phyloP scores from a whole-genome alignment of 2,329 filamentous ascomycete genomes.

The Purpureocillium takamizusanense region DNA sequence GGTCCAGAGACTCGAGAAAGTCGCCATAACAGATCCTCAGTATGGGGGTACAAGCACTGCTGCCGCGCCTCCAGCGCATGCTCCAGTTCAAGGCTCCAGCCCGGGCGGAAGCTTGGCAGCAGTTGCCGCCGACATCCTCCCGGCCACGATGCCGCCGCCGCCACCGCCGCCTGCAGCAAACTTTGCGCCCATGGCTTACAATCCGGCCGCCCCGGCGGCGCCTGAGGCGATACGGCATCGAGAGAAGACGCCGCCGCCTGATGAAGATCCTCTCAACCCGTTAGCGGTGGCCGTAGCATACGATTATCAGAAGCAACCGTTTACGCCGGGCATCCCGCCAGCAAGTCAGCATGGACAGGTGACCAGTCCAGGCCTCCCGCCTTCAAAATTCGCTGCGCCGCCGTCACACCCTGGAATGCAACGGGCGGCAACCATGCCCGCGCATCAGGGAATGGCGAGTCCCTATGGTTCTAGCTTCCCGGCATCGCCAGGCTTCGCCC shows the following conservation, averaged over 20 bases:
- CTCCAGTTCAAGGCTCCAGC: slow-evolving; percentile 10
- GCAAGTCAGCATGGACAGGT: slow-evolving; percentile 34
- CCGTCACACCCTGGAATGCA: slow-evolving; percentile 35
- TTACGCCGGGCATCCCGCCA: slow-evolving; percentile 42
- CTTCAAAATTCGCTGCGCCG: slow-evolving; percentile 30
- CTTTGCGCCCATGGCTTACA: slow-evolving; percentile 63
- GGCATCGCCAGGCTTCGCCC: slow-evolving; percentile 33
- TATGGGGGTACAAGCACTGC: slow-evolving; percentile 22
- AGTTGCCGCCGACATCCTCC: not conserved
- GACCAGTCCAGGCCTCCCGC: slow-evolving; percentile 29
- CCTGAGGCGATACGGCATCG: slow-evolving; percentile 63
- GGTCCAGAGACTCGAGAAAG: slow-evolving; percentile 64
- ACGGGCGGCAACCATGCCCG: slow-evolving; percentile 41
- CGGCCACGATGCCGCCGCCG: slow-evolving; percentile 1
- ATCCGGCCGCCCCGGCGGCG: slow-evolving; percentile 67
- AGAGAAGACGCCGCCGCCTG: slow-evolving; percentile 72
- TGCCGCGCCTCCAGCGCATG: slow-evolving; percentile 5
- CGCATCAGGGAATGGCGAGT: slow-evolving; percentile 25
- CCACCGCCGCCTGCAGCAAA: slow-evolving; percentile 20
- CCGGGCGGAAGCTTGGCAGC: too few species aligned
- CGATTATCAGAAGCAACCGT: slow-evolving; percentile 45
- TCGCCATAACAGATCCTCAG: slow-evolving; percentile 54
- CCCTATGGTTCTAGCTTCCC: slow-evolving; percentile 38
- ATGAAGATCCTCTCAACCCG: slow-evolving; percentile 51
- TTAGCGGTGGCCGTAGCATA: slow-evolving; percentile 48